Evolutionary conservation across 192 early-diverging fungal genomes (phyloP).

Genomic region (Backusella mclennaniae): DNA sequence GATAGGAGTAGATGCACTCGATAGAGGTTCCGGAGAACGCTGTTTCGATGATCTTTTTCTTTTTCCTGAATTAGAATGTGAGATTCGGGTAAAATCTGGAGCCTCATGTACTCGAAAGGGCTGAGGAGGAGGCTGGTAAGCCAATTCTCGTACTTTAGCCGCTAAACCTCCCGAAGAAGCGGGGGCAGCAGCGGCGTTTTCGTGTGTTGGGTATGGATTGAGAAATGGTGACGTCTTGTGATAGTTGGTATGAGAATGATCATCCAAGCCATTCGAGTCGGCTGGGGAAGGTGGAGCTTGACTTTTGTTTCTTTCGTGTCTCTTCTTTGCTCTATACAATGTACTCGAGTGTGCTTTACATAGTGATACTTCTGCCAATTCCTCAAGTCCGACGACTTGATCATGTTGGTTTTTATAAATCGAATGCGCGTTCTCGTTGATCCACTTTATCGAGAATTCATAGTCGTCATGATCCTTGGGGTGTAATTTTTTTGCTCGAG

Average conservation of each 20-base stretch:
- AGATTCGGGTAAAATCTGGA: conserved; percentile 12
- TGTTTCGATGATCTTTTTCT: conserved; percentile 12
- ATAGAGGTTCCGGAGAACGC: conserved; percentile 6
- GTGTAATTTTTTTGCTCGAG: conserved; percentile 36
- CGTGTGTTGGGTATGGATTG: conserved; percentile 7
- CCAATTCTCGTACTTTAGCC: conserved; percentile 18
- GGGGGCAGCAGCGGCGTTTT: background rate
- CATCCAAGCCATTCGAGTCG: conserved; percentile 20
- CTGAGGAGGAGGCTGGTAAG: background rate
- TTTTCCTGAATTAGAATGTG: conserved; percentile 18
- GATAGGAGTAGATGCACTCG: conserved; percentile 18
- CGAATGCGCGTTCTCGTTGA: conserved; percentile 26
- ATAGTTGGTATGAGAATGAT: background rate
- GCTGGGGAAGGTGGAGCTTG: conserved; percentile 25
- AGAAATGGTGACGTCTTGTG: background rate
- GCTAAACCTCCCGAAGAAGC: conserved; percentile 13
- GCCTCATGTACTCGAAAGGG: background rate
- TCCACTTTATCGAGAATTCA: conserved; percentile 32
- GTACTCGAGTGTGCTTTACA: conserved; percentile 40
- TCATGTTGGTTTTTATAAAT: conserved; percentile 31
- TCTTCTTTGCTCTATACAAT: conserved; percentile 39
- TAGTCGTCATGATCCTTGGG: conserved; percentile 30
- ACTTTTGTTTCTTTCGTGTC: conserved; percentile 7
- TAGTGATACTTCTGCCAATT: conserved; percentile 34
- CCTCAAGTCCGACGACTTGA: conserved; percentile 17